Percentiles rank a stretch among this genome's conserved stretches.
phyloP scores from a whole-genome alignment of 495 filamentous ascomycete genomes.

The Friedmanniomyces simplex region DNA sequence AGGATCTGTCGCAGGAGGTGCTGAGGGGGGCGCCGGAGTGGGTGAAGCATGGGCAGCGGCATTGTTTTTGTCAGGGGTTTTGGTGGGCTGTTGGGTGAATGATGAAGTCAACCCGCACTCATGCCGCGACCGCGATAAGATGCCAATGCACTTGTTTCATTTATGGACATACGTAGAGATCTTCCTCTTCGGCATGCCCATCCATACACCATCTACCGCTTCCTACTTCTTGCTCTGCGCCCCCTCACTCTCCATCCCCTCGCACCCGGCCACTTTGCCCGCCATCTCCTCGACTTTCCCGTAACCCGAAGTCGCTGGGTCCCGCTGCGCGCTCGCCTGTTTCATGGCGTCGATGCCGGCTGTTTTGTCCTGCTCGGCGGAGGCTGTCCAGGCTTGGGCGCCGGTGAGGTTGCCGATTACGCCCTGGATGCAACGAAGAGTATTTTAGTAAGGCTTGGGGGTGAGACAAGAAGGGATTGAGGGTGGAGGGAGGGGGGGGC shows the following conservation, averaged over 20 bases:
- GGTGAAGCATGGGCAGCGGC: conserved; percentile 41
- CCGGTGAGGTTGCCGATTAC: conserved; percentile 28
- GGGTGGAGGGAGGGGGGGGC: too few species aligned
- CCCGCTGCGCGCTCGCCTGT: conserved; percentile 25
- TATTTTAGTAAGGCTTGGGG: not conserved
- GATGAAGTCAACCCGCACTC: not conserved
- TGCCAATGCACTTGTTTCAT: too few species aligned
- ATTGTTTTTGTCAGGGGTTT: conserved; percentile 37
- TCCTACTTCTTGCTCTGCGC: conserved; percentile 25
- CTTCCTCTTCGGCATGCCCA: too few species aligned
- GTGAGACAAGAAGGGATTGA: not conserved
- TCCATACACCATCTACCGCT: conserved; percentile 28
- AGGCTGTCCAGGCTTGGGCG: conserved; percentile 27
- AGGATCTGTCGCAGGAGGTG: conserved; percentile 37
- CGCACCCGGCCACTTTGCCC: conserved; percentile 30
- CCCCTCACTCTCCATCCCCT: conserved; percentile 34
- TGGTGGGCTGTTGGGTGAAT: conserved; percentile 11
- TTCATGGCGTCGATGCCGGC: conserved; percentile 31
- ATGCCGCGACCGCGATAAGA: not conserved
- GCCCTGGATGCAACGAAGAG: conserved; percentile 21
- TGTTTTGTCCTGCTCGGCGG: conserved; percentile 27
- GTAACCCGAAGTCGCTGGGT: conserved; percentile 23
- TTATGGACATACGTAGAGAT: too few species aligned
- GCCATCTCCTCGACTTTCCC: conserved; percentile 32
- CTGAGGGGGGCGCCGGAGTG: conserved; percentile 33